Base-by-base conservation (phyloP, 371 early-diverging fungal species). In the Mortierella sp. region DNA sequence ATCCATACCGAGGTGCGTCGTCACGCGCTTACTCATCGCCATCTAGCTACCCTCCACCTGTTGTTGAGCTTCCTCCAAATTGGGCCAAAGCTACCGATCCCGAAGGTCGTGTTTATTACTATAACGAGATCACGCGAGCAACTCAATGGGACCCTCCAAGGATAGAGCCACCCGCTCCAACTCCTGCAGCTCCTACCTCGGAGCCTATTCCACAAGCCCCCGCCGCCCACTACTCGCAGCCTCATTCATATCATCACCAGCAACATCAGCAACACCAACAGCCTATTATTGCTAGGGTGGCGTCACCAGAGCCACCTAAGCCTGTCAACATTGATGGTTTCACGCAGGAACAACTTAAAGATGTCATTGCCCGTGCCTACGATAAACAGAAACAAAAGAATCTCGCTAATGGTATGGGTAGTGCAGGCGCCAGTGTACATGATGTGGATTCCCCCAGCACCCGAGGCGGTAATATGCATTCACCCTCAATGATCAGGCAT, bases 311-410 rank as follows among this genome's bases (percentile, higher is more conserved):
- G 61, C 73, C 83, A 5, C 73, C 73, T 0, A 85, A 86, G 10
- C 84, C 83, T 43, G 84, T 77, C 61, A 83, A 81, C 28, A 75
- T 85, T 59, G 85, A 86, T 66, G 86, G 88, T 14, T 73, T 86
- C 22, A 78, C 86, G 30, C 87, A 87, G 72, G 81, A 87, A 47
- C 87, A 80, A 32, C 78, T 88, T 8, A 86, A 87, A n/a, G 88
- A 87, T 40, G 87, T 88, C 32, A 84, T 88, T 49, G 86, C 86
- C 52, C 84, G 84, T n/a, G 88, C 88, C 12, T 78, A 72, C 37
- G 87, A 84, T 24, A 74, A 84, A 66, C 85, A 83, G 39, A 77
- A 81, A 64, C 83, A 81, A 43, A 75, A 73, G 71, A 66, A 73
- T 43, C 62, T 73, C 24, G 72, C 79, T 1, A 78, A 70, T 39